Percentiles rank a stretch among this genome's conserved stretches.
These are phyloP conservation scores for Collybia nuda DNA, from an alignment of 768 basidiomycete genomes.

Conservation along the genomic window DNA sequence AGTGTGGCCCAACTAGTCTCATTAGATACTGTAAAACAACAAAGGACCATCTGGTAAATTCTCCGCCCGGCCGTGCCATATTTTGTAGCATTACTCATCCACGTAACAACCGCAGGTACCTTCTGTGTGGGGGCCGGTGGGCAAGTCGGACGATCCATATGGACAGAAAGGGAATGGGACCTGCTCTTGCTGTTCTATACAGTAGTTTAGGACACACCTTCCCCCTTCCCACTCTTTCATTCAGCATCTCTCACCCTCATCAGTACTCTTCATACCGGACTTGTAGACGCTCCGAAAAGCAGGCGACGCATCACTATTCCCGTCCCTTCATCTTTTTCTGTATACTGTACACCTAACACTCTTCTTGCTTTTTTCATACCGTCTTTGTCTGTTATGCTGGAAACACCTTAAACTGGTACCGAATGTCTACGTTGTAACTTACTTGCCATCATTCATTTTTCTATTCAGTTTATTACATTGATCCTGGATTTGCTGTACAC, in stretches of 20 bases:
- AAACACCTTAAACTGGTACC: slow-evolving; percentile 11
- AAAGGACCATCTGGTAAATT: slow-evolving; percentile 67
- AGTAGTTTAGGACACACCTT: slow-evolving; percentile 32
- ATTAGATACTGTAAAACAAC: slow-evolving; percentile 95
- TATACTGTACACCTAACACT: slow-evolving; percentile 5
- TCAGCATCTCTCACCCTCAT: not conserved
- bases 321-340: slow-evolving; percentile 9
- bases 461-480: not conserved
- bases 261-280: slow-evolving; percentile 11
- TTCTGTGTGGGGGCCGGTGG: slow-evolving; percentile 96
- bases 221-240: not conserved
- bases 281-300: slow-evolving; percentile 19
- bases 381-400: slow-evolving; percentile 6
- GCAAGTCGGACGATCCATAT: slow-evolving; percentile 90
- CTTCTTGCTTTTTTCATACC: not conserved
- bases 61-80: not conserved
- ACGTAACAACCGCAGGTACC: slow-evolving; percentile 61
- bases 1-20: slow-evolving; percentile 49
- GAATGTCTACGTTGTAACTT: slow-evolving; percentile 14
- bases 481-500: too few relatives aligned
- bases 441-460: not conserved
- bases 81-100: slow-evolving; percentile 1
- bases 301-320: slow-evolving; percentile 7
- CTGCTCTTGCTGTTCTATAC: slow-evolving; percentile 57
- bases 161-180: slow-evolving; percentile 61